Evolutionary conservation across 2,329 filamentous ascomycete species (phyloP).

Genomic region (Colletotrichum limetticola): DNA sequence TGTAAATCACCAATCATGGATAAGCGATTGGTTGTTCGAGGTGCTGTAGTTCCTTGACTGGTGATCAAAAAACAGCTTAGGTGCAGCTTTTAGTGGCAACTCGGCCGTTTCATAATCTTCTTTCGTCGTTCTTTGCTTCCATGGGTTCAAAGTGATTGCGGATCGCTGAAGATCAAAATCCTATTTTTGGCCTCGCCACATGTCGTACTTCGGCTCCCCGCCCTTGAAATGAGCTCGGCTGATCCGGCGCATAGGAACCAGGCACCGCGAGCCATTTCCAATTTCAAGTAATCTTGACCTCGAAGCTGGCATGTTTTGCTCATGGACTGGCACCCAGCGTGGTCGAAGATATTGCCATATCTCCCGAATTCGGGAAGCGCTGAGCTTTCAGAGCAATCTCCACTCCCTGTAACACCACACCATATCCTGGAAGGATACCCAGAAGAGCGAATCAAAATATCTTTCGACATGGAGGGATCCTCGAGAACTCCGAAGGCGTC

Average conservation of each 20-base stretch:
- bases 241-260: neutral
- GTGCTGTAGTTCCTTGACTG: constrained; percentile 6
- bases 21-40: neutral
- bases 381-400: constrained; percentile 22
- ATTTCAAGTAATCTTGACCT: neutral
- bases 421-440: neutral
- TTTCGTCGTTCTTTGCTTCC: constrained; percentile 22
- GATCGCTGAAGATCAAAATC: neutral
- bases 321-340: neutral
- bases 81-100: constrained; percentile 7
- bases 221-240: neutral
- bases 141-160: neutral
- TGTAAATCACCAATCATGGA: neutral
- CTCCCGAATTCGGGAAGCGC: constrained; percentile 7
- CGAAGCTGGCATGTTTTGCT: neutral
- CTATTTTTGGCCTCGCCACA: constrained; percentile 25
- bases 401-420: constrained; percentile 16
- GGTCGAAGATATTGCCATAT: neutral
- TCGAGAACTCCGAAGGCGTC: neutral
- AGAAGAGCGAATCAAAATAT: neutral
- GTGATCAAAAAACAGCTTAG: constrained; percentile 23
- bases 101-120: constrained; percentile 28
- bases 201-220: constrained; percentile 18
- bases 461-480: neutral
- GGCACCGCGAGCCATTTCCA: neutral